Evolutionary conservation across 495 filamentous ascomycete species (phyloP).

Genomic region (Xylaria venustula): DNA sequence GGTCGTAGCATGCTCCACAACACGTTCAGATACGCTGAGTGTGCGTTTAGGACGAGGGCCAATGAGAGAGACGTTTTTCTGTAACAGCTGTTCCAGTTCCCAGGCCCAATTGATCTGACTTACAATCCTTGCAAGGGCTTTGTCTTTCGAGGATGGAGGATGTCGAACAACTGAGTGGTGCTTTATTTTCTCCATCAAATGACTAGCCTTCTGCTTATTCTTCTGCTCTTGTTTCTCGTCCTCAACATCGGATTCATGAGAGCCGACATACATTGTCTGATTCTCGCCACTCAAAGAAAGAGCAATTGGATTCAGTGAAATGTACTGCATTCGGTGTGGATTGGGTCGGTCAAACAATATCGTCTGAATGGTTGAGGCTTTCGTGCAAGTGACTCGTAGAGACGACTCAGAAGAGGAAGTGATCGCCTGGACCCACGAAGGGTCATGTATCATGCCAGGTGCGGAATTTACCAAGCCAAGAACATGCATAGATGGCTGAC

Average conservation of each 20-base stretch:
- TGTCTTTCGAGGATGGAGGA: conserved; percentile 76
- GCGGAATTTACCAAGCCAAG: conserved; percentile 73
- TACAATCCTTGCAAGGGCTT: conserved; percentile 74
- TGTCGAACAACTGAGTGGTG: conserved; percentile 80
- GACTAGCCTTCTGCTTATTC: conserved; percentile 51
- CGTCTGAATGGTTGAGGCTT: conserved; percentile 71
- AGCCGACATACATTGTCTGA: conserved; percentile 24
- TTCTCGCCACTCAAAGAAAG: conserved; percentile 80
- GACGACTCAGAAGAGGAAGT: conserved; percentile 55
- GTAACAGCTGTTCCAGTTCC: conserved; percentile 79
- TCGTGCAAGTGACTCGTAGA: conserved; percentile 71
- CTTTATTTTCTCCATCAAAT: conserved; percentile 84
- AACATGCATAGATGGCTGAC: conserved; percentile 77
- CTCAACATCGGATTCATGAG: conserved; percentile 57
- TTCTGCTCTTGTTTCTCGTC: conserved; percentile 60
- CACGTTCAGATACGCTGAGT: conserved; percentile 89
- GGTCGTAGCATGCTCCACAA: conserved; percentile 89
- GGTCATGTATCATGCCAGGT: conserved; percentile 54
- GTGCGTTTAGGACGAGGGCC: conserved; percentile 76
- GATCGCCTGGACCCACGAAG: conserved; percentile 68
- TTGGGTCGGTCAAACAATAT: conserved; percentile 85
- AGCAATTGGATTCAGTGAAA: conserved; percentile 86
- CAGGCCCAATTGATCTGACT: conserved; percentile 96
- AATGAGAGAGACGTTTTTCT: conserved; percentile 82
- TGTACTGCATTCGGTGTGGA: conserved; percentile 91